Conservation (phyloP, 345 rosid genomes). For the Pistacia integerrima region DNA sequence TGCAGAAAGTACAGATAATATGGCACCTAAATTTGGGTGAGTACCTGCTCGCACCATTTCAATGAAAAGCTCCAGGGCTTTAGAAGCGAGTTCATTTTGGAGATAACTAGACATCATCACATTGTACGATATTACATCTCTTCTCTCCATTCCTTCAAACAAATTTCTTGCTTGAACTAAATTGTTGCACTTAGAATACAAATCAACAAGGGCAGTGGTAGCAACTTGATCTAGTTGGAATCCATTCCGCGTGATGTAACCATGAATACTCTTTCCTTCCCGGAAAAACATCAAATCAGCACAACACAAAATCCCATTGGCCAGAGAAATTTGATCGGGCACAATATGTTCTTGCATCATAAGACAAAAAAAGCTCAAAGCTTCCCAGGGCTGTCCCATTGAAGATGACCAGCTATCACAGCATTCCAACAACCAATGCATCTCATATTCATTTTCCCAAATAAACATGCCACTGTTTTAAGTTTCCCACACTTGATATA, state of each 20-base stretch:
- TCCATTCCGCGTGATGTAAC: constrained; percentile 28
- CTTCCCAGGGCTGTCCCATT: constrained; percentile 30
- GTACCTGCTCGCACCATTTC: constrained; percentile 29
- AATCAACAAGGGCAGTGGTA: constrained; percentile 37
- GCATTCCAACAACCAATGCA: constrained; percentile 39
- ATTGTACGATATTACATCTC: constrained; percentile 30
- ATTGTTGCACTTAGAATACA: constrained; percentile 36
- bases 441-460: constrained; percentile 20
- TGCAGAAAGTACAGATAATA: constrained; percentile 33
- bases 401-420: constrained; percentile 32
- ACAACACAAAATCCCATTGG: constrained; percentile 35
- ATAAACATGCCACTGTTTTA: constrained; percentile 21
- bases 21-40: constrained; percentile 30
- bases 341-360: constrained; percentile 26
- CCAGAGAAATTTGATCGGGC: constrained; percentile 30
- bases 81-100: constrained; percentile 22
- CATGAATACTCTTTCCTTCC: constrained; percentile 40
- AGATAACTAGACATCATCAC: constrained; percentile 43
- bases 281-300: constrained; percentile 28
- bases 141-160: constrained; percentile 26
- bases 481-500: constrained; percentile 33
- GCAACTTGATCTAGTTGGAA: constrained; percentile 32
- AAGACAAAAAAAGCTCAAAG: constrained; percentile 21
- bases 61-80: constrained; percentile 24
- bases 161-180: constrained; percentile 31